Evolutionary conservation across 1,284 basidiomycete species (phyloP).

Genomic region (Inonotus hispidus): DNA sequence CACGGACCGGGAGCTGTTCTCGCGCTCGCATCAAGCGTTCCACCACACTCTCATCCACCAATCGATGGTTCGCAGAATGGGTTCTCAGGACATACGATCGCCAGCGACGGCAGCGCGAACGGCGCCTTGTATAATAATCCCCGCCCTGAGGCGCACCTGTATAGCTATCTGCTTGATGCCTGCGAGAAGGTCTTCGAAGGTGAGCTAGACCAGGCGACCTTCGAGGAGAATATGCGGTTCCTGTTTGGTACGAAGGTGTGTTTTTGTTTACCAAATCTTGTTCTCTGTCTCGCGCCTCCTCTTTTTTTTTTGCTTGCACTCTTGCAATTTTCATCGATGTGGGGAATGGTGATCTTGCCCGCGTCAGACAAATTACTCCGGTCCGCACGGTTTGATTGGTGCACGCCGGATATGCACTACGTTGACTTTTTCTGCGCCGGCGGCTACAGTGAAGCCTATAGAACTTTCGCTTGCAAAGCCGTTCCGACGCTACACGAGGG

Average conservation of each 20-base stretch:
- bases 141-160: slow-evolving; percentile 58
- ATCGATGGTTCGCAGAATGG: slow-evolving; percentile 20
- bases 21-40: slow-evolving; percentile 53
- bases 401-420: no score
- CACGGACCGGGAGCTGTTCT: slow-evolving; percentile 67
- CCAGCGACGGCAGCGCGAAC: not conserved
- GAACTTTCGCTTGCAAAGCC: no score
- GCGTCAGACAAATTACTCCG: no score
- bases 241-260: slow-evolving; percentile 94
- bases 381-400: no score
- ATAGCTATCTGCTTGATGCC: slow-evolving; percentile 86
- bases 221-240: slow-evolving; percentile 94
- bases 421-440: no score
- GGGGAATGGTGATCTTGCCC: no score
- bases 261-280: slow-evolving; percentile 31
- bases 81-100: not conserved
- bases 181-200: slow-evolving; percentile 92
- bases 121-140: slow-evolving; percentile 19
- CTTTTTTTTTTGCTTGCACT: slow-evolving; percentile 13
- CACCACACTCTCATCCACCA: slow-evolving; percentile 32
- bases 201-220: slow-evolving; percentile 85
- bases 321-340: no score
- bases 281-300: not conserved
- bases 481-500: no score
- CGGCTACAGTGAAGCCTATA: no score